Percentiles rank a stretch among this genome's conserved stretches.
phyloP scores from a whole-genome alignment of 164 flowering plant genomes.

The Amborella trichopoda region DNA sequence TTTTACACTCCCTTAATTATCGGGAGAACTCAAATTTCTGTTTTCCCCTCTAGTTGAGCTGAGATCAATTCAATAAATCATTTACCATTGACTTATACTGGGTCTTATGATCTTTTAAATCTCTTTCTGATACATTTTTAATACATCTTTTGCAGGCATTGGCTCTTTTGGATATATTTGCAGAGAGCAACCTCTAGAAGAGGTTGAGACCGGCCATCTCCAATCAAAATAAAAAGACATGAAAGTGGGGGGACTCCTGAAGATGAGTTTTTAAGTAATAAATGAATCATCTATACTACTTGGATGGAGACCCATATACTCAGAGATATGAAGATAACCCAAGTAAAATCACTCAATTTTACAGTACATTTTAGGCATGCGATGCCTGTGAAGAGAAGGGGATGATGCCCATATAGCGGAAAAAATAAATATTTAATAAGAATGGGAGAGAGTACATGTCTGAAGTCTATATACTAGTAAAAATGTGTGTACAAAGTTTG shows the following conservation, averaged over 20 bases:
- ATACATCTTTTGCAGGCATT: constrained; percentile 33
- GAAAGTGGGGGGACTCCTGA: not conserved
- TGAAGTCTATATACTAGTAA: not conserved
- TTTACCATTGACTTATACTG: too few species aligned
- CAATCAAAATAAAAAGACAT: not conserved
- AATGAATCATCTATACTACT: too few species aligned
- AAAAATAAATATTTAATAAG: too few species aligned
- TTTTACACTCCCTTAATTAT: not conserved
- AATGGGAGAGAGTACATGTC: not conserved
- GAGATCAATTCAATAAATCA: too few species aligned
- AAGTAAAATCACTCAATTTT: not conserved
- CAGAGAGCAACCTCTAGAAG: constrained; percentile 6
- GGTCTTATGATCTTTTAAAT: too few species aligned
- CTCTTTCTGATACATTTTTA: too few species aligned
- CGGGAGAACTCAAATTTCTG: too few species aligned
- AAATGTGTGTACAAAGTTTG: too few species aligned
- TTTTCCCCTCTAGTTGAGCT: not conserved
- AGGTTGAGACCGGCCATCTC: too few species aligned
- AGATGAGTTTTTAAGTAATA: not conserved
- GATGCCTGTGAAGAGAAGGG: too few species aligned
- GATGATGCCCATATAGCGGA: too few species aligned
- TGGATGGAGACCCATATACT: not conserved
- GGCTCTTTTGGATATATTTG: constrained; percentile 56
- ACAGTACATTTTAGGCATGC: too few species aligned
- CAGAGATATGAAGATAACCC: not conserved